A percentile compares a stretch with the other conserved stretches of the same genome.
phyloP scores from a whole-genome alignment of 2,329 filamentous ascomycete species.

The Dryadomyces sulphureus region DNA sequence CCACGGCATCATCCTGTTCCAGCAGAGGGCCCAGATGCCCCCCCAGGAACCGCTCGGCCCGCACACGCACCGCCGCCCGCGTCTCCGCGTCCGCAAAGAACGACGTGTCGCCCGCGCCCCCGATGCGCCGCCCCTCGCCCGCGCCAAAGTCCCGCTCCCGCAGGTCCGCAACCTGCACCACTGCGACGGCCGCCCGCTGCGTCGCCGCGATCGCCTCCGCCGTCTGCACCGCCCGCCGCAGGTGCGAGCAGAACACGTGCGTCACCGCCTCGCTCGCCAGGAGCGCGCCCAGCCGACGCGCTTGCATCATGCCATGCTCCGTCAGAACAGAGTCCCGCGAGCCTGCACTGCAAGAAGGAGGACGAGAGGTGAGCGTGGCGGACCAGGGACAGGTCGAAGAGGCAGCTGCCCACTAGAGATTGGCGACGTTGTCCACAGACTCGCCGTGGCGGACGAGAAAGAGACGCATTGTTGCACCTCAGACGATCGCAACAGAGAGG shows the following conservation, averaged over 20 bases:
- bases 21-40: conserved; percentile 45
- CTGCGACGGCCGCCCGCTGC: conserved; percentile 4
- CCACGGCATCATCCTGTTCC: conserved; percentile 14
- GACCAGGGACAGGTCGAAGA: conserved; percentile 1
- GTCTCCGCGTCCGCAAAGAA: conserved; percentile 44
- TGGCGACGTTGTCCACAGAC: conserved; percentile 76
- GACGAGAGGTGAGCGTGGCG: background rate
- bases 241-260: conserved; percentile 52
- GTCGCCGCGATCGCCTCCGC: conserved; percentile 49
- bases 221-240: conserved; percentile 59
- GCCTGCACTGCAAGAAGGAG: conserved; percentile 44
- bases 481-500: background rate
- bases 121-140: conserved; percentile 51
- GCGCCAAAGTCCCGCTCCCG: conserved; percentile 64
- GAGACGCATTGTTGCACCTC: conserved; percentile 33
- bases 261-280: conserved; percentile 26
- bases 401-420: conserved; percentile 38
- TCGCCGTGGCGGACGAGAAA: conserved; percentile 79
- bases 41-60: conserved; percentile 53
- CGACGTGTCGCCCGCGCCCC: background rate
- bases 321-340: conserved; percentile 69
- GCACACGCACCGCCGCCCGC: conserved; percentile 46
- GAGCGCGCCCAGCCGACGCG: conserved; percentile 52
- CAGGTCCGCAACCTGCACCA: conserved; percentile 32
- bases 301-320: conserved; percentile 67